Percentiles rank a stretch among this genome's conserved stretches.
These are phyloP conservation scores for Fusarium lateritium DNA, from an alignment of 2,329 filamentous ascomycete species.

Conservation along the genomic window DNA sequence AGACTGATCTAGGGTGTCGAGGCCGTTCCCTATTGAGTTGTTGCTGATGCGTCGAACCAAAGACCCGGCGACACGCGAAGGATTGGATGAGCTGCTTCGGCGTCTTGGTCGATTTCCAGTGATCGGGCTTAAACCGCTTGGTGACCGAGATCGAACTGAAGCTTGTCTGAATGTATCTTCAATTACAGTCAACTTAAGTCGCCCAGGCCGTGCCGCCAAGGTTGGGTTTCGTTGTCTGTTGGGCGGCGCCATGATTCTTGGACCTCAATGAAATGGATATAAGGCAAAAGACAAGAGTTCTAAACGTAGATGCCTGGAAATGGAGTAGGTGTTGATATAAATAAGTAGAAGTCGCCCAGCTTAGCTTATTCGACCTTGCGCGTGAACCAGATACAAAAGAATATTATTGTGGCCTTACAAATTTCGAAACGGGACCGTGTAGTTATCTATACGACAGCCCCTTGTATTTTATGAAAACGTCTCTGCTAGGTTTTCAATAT, in stretches of 20 bases:
- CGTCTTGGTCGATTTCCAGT: conserved; percentile 15
- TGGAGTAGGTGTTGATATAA: background rate
- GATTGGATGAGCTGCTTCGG: conserved; percentile 18
- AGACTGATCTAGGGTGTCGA: conserved; percentile 1
- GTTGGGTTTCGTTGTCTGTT: conserved; percentile 30
- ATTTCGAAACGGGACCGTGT: background rate
- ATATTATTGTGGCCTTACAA: background rate
- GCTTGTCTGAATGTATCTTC: conserved; percentile 27
- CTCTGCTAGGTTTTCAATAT: conserved; percentile 21
- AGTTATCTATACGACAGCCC: background rate
- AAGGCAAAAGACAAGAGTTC: conserved; percentile 15
- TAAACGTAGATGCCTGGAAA: background rate
- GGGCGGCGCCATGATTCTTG: conserved; percentile 15
- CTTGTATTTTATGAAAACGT: conserved; percentile 1
- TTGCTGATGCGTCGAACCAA: background rate
- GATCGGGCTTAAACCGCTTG: conserved; percentile 32
- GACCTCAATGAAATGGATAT: conserved; percentile 10
- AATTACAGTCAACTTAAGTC: conserved; percentile 15
- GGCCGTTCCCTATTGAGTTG: background rate
- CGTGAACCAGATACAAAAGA: conserved; percentile 4
- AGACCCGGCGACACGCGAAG: background rate
- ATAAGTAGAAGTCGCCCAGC: background rate
- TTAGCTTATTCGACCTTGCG: background rate
- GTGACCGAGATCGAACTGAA: conserved; percentile 29
- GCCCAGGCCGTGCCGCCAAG: conserved; percentile 14